phyloP scores from a whole-genome alignment of 768 basidiomycete species.

The Termitomyces eurrhizus region DNA sequence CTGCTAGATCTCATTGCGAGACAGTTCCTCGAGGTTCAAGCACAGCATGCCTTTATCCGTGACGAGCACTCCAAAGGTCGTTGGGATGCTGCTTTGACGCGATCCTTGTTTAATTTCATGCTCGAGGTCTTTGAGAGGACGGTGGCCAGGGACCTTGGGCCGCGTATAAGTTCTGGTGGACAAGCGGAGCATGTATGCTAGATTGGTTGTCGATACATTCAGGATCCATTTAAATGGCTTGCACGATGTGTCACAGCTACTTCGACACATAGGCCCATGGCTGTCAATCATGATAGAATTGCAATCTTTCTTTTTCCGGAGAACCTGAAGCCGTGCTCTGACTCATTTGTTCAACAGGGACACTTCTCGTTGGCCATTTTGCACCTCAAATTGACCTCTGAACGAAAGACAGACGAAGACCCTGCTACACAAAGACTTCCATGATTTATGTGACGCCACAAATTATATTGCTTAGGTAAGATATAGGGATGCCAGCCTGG shows the following conservation, averaged over 20 bases:
- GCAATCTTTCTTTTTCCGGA: background rate
- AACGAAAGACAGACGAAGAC: background rate
- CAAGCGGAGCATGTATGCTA: constrained; percentile 79
- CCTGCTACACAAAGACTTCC: background rate
- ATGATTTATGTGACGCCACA: background rate
- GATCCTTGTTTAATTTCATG: constrained; percentile 79
- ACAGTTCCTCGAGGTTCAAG: constrained; percentile 93
- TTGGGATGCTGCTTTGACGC: constrained; percentile 92
- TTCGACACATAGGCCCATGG: too few relatives aligned
- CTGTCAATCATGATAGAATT: background rate
- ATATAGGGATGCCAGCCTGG: background rate
- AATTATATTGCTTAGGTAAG: background rate
- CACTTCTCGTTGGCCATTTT: background rate
- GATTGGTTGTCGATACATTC: background rate
- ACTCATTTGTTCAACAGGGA: background rate
- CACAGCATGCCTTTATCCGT: constrained; percentile 94
- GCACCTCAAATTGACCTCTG: background rate
- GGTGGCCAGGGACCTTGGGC: constrained; percentile 81
- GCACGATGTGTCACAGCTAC: background rate
- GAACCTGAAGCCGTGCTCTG: background rate
- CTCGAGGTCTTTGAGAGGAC: constrained; percentile 93
- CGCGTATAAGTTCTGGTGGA: constrained; percentile 39
- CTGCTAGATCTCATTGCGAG: background rate
- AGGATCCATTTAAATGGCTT: background rate
- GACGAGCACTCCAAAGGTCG: constrained; percentile 91